These are phyloP conservation scores for Blastocystis sp. DNA, from an alignment of 352 stramenopile species.

Conservation along the genomic window DNA sequence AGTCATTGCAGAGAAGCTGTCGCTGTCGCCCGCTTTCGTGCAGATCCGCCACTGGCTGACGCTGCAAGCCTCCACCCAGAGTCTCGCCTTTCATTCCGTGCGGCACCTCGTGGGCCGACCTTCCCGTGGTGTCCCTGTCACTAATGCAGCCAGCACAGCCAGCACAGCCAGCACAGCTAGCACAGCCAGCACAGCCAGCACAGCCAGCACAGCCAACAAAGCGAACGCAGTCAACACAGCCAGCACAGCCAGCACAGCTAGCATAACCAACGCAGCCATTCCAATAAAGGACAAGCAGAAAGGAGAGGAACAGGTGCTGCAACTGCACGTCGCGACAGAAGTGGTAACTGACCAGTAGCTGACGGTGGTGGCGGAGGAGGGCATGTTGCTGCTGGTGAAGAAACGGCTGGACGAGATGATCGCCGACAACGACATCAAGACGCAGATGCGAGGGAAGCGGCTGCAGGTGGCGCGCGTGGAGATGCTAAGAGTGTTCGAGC, in stretches of 20 bases:
- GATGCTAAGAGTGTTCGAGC: conserved; percentile 7
- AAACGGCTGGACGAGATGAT: conserved; percentile 63
- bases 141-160: neutral
- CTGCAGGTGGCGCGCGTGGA: conserved; percentile 23
- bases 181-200: too few relatives aligned
- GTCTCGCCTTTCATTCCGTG: neutral
- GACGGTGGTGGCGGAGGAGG: conserved; percentile 28
- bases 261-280: too few relatives aligned
- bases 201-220: too few relatives aligned
- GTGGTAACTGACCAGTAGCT: neutral
- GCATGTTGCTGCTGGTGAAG: conserved; percentile 47
- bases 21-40: conserved; percentile 12
- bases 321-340: conserved; percentile 1
- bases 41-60: conserved; percentile 30
- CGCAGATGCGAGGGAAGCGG: conserved; percentile 47
- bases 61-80: neutral
- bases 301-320: neutral
- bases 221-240: too few relatives aligned
- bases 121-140: neutral
- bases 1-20: conserved; percentile 47
- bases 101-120: neutral
- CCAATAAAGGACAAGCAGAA: too few relatives aligned
- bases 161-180: too few relatives aligned
- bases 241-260: too few relatives aligned
- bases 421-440: conserved; percentile 59